phyloP scores from a whole-genome alignment of 768 basidiomycete genomes.

The Pulveroboletus sp. region DNA sequence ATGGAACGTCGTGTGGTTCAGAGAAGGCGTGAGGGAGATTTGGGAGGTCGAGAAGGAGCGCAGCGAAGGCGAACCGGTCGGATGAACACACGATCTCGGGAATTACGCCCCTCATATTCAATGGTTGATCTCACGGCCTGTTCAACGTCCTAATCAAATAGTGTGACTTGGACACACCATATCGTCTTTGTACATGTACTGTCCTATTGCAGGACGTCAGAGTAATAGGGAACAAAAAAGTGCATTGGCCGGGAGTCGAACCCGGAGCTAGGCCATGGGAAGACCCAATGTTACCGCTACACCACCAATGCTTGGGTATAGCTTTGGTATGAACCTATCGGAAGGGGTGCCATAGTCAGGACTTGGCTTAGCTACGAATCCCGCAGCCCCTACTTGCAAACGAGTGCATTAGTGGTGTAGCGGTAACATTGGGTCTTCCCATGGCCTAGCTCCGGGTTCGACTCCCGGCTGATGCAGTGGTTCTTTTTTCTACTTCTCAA shows the following conservation, averaged over 20 bases:
- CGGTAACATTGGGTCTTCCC: constrained; percentile 90
- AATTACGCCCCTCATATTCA: too few species aligned
- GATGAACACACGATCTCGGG: not conserved
- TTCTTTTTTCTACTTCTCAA: not conserved
- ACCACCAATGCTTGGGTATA: constrained; percentile 43
- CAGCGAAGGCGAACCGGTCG: constrained; percentile 20
- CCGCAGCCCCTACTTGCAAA: too few species aligned
- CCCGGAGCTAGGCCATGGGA: constrained; percentile 70
- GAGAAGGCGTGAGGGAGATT: constrained; percentile 82
- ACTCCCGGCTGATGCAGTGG: constrained; percentile 53
- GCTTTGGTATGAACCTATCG: too few species aligned
- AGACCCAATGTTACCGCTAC: constrained; percentile 88
- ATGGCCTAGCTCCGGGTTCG: constrained; percentile 64
- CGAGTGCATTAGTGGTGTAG: constrained; percentile 64
- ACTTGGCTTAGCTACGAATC: too few species aligned
- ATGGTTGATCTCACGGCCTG: too few species aligned
- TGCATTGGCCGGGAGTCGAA: constrained; percentile 60
- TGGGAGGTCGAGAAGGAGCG: constrained; percentile 69
- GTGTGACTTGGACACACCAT: too few species aligned
- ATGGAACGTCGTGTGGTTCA: constrained; percentile 83
- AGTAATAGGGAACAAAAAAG: constrained; percentile 1
- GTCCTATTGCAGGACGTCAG: too few species aligned
- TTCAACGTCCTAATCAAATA: too few species aligned
- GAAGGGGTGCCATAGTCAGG: too few species aligned
- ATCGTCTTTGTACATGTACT: too few species aligned